Conservation (phyloP, 2,329 filamentous ascomycete genomes). For the Xylariaceae sp. region DNA sequence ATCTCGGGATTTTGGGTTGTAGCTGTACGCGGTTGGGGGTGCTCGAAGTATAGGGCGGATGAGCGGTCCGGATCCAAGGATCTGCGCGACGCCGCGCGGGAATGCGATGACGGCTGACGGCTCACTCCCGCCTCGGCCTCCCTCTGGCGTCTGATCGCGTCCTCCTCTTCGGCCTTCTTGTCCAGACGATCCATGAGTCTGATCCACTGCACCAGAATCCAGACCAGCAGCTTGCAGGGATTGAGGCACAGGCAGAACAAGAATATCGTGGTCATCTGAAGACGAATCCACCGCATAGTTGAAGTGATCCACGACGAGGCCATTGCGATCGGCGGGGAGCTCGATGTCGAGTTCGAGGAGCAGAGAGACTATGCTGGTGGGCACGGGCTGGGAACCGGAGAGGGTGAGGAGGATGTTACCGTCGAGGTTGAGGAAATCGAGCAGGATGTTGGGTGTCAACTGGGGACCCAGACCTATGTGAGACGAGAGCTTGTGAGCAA, state of each 20-base stretch:
- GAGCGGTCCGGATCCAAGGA: constrained; percentile 72
- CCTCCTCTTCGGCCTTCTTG: background rate
- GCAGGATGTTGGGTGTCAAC: constrained; percentile 77
- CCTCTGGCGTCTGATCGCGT: constrained; percentile 23
- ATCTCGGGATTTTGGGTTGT: constrained; percentile 84
- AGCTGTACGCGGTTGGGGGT: constrained; percentile 82
- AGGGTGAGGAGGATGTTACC: constrained; percentile 89
- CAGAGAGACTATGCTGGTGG: constrained; percentile 70
- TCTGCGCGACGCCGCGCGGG: constrained; percentile 75
- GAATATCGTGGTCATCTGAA: constrained; percentile 79
- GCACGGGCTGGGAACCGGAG: constrained; percentile 65
- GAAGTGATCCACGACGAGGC: constrained; percentile 92
- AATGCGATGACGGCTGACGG: constrained; percentile 63
- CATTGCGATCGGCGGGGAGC: constrained; percentile 79
- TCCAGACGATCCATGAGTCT: constrained; percentile 31
- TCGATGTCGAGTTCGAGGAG: constrained; percentile 86
- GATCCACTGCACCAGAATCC: constrained; percentile 69
- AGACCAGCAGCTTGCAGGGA: constrained; percentile 64
- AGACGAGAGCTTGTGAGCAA: background rate
- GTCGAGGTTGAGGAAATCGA: constrained; percentile 86
- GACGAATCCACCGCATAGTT: constrained; percentile 78
- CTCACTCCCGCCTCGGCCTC: background rate
- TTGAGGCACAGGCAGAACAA: constrained; percentile 69
- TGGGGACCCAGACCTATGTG: constrained; percentile 74
- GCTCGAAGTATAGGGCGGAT: constrained; percentile 79